Percentiles rank a stretch among this genome's conserved stretches.
phyloP scores from a whole-genome alignment of 805 yeast species.

The Blastobotrys parvus region DNA sequence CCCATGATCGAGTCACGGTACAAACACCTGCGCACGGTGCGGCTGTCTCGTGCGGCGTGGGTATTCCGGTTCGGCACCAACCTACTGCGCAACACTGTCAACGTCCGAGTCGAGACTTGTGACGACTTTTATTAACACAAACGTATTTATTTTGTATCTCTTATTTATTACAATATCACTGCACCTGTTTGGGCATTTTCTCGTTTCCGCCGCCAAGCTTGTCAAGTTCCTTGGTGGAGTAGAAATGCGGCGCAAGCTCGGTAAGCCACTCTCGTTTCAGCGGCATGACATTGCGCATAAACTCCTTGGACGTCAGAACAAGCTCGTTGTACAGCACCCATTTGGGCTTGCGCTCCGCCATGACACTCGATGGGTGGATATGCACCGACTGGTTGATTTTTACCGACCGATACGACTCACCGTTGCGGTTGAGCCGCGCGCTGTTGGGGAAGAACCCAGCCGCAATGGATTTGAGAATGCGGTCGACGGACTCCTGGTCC shows the following conservation, averaged over 20 bases:
- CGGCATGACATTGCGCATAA: constrained; percentile 81
- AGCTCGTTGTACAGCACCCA: constrained; percentile 78
- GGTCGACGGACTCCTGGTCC: constrained; percentile 54
- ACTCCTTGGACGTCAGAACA: constrained; percentile 77
- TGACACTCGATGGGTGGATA: constrained; percentile 79
- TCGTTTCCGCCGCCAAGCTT: constrained; percentile 15
- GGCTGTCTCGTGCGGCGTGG: too few relatives aligned
- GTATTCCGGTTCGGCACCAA: too few relatives aligned
- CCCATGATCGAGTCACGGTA: too few relatives aligned
- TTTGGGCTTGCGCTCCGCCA: constrained; percentile 57
- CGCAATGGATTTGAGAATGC: constrained; percentile 48
- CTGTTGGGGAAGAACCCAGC: constrained; percentile 40
- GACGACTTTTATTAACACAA: too few relatives aligned
- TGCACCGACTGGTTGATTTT: constrained; percentile 62
- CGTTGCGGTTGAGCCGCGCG: constrained; percentile 48
- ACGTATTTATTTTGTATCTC: too few relatives aligned
- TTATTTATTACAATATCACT: too few relatives aligned
- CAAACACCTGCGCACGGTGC: too few relatives aligned
- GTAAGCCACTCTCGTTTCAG: constrained; percentile 77
- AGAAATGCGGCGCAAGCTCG: constrained; percentile 39
- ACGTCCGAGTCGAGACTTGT: too few relatives aligned
- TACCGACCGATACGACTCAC: constrained; percentile 60
- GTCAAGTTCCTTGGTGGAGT: constrained; percentile 27
- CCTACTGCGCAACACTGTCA: too few relatives aligned
- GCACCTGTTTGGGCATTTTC: constrained; percentile 17